A percentile compares a stretch with the other conserved stretches of the same genome.
Conservation (phyloP, 2,329 filamentous ascomycete species). For the Clathrospora elynae region DNA sequence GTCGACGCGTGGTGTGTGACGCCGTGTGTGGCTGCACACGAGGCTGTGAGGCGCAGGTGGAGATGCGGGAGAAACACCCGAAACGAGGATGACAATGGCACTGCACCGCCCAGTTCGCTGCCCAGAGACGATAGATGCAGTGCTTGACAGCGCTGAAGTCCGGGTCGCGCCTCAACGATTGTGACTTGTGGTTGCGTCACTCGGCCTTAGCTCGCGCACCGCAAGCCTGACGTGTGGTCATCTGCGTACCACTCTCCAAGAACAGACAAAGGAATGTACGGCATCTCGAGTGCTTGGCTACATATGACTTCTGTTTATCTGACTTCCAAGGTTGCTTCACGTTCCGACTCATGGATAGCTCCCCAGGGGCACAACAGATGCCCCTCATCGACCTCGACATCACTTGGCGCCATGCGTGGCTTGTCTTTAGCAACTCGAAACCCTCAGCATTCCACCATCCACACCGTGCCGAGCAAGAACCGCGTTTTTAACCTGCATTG, state of each 20-base stretch:
- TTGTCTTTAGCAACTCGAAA: conserved; percentile 7
- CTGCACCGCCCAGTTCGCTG: conserved; percentile 19
- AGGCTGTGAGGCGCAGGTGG: conserved; percentile 28
- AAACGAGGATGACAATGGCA: conserved; percentile 14
- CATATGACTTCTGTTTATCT: conserved; percentile 2
- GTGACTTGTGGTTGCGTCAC: conserved; percentile 32
- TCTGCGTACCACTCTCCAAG: conserved; percentile 1
- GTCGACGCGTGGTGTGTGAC: conserved; percentile 41
- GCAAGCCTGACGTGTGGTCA: conserved; percentile 8
- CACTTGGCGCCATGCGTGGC: conserved; percentile 10
- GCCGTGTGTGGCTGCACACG: conserved; percentile 35
- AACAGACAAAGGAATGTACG: conserved; percentile 18
- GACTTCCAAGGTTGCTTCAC: neutral
- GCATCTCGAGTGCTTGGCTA: conserved; percentile 21
- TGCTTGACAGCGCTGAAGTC: conserved; percentile 25
- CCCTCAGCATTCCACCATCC: too few species aligned
- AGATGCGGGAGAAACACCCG: conserved; percentile 14
- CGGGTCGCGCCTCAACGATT: conserved; percentile 22
- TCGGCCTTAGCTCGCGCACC: conserved; percentile 23
- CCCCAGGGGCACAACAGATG: neutral
- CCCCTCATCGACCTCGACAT: too few species aligned
- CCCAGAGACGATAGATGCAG: conserved; percentile 19
- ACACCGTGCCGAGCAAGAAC: too few species aligned
- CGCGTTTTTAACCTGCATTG: too few species aligned
- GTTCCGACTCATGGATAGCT: neutral